Evolutionary conservation across 2,329 filamentous ascomycete species (phyloP).

Genomic region (Fusarium bactridioides): DNA sequence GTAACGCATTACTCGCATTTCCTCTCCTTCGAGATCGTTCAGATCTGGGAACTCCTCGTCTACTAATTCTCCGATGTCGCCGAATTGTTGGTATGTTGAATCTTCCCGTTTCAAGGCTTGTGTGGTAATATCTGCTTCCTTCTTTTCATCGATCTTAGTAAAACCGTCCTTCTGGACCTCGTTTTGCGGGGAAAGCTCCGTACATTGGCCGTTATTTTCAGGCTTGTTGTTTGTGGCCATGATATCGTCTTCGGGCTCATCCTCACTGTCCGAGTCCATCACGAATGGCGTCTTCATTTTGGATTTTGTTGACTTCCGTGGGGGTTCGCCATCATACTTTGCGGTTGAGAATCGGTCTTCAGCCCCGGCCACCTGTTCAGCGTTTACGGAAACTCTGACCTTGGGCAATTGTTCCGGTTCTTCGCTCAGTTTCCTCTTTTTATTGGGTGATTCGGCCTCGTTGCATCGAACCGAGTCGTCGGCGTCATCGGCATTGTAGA

Average conservation of each 20-base stretch:
- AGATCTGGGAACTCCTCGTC: conserved; percentile 66
- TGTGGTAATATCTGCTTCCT: conserved; percentile 18
- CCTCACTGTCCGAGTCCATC: conserved; percentile 71
- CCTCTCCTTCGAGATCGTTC: conserved; percentile 65
- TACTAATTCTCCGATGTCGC: conserved; percentile 46
- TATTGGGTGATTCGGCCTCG: conserved; percentile 46
- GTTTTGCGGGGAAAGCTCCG: conserved; percentile 30
- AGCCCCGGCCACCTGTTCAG: neutral
- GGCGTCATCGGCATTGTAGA: conserved; percentile 42
- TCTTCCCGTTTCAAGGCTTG: conserved; percentile 43
- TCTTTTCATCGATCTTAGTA: conserved; percentile 35
- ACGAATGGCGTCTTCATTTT: conserved; percentile 65
- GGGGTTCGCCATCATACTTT: conserved; percentile 40
- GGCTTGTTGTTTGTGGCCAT: neutral
- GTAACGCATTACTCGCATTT: conserved; percentile 71
- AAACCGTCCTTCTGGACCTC: conserved; percentile 32
- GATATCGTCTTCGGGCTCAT: conserved; percentile 39
- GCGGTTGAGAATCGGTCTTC: conserved; percentile 44
- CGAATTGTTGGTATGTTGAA: conserved; percentile 46
- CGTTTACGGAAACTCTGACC: neutral
- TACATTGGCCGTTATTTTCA: conserved; percentile 30
- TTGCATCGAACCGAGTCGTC: conserved; percentile 44
- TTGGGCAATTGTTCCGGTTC: conserved; percentile 18
- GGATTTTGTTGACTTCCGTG: conserved; percentile 30
- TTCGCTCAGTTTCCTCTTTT: conserved; percentile 43